Evolutionary conservation across 2,329 filamentous ascomycete genomes (phyloP).

Genomic region (Tolypocladium album): DNA sequence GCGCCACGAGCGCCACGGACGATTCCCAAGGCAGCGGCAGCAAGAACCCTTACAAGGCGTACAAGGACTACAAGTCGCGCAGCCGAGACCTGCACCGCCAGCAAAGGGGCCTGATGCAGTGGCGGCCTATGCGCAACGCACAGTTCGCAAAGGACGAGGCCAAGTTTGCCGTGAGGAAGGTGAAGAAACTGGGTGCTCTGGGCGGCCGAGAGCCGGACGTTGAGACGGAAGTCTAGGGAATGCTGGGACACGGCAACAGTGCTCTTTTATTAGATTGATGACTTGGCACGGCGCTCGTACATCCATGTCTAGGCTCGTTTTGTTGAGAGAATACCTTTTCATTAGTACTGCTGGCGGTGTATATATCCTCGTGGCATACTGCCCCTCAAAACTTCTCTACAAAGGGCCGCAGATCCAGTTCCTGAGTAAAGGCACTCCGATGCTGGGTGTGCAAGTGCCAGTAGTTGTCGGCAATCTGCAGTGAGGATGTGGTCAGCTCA

Average conservation of each 20-base stretch:
- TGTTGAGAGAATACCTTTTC: neutral
- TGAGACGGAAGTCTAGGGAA: constrained; percentile 59
- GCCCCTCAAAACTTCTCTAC: constrained; percentile 65
- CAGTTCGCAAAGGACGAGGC: constrained; percentile 84
- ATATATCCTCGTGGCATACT: neutral
- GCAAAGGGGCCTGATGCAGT: constrained; percentile 89
- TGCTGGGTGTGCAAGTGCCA: constrained; percentile 79
- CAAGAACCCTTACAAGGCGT: constrained; percentile 44
- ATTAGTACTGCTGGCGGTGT: neutral
- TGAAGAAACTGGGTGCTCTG: constrained; percentile 67
- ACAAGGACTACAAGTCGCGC: constrained; percentile 53
- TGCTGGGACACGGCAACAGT: too few species aligned
- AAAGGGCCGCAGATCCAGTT: constrained; percentile 70
- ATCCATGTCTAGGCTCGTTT: neutral
- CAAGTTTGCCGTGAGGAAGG: constrained; percentile 62
- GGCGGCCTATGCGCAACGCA: constrained; percentile 77
- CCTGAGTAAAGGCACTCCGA: constrained; percentile 67
- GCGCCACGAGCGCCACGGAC: constrained; percentile 15
- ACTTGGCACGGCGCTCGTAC: neutral
- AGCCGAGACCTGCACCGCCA: constrained; percentile 72
- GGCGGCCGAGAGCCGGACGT: constrained; percentile 78
- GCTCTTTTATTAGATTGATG: neutral
- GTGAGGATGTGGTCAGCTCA: neutral
- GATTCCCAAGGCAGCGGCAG: constrained; percentile 22
- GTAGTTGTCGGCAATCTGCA: constrained; percentile 74